Base-by-base conservation (phyloP, 2,329 filamentous ascomycete genomes). In the Aureobasidium namibiae region DNA sequence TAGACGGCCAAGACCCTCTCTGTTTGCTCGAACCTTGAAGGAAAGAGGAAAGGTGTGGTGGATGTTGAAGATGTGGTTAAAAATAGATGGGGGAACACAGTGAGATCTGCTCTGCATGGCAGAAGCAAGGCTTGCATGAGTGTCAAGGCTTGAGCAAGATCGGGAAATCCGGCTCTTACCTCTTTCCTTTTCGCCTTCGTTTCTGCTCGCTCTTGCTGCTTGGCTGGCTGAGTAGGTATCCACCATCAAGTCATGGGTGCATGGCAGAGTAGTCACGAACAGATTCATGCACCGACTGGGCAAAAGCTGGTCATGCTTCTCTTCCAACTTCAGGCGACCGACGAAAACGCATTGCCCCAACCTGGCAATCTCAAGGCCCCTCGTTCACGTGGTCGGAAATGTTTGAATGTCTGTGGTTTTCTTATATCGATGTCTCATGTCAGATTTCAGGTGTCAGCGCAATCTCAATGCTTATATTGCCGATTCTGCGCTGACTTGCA, bases 391-490 rank as follows among this genome's bases (percentile, higher is more conserved):
- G 42, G 42, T 38, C 48, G 9, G 34, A 24, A 18, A 39, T 38
- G 34, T 52, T 21, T 29, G 34, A 48, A 48, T 50, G 33, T 38
- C 21, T 26, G 16, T 52, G 9, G 23, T 45, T 45, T 41, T 41
- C 42, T 26, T 45, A 45, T 45, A 45, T 3, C 29, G n/a, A 29
- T 26, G 48, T 38, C 48, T 39, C 34, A 29, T 38, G 48, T 52
- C 48, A 52, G 33, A 38, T 52, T 23, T n/a, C 46, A 24, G 44
- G 42, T n/a, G 48, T 52, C 48, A 52, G 48, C 48, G 34, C 48
- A 52, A 52, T 52, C 7, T 52, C 34, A 24, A 52, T 39, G 34
- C 34, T n/a, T 1, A n/a, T 50, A 16, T 48, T 45, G 14, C 44
- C 44, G 45, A 48, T 31, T 46, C 8, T 48, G 45, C 26, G 29